These are phyloP conservation scores for Trichoderma citrinoviride DNA, from an alignment of 2,329 filamentous ascomycete species.

Conservation along the genomic window DNA sequence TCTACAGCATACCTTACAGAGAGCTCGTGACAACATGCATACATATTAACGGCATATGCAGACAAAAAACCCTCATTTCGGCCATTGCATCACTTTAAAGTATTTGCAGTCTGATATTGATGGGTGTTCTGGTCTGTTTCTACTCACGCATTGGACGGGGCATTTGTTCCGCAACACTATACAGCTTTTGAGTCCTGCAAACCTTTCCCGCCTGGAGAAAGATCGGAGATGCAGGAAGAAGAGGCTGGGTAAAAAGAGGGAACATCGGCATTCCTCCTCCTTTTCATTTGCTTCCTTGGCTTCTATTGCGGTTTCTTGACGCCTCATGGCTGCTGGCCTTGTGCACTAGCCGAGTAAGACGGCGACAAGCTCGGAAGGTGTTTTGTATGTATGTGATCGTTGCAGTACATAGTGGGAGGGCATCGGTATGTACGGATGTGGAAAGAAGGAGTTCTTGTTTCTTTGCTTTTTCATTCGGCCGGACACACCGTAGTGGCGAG, in stretches of 20 bases:
- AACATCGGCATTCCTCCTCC: neutral
- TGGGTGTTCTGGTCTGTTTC: neutral
- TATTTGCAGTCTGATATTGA: too few species aligned
- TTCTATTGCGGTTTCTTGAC: neutral
- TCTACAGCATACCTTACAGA: neutral
- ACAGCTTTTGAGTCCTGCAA: too few species aligned
- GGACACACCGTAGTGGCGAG: too few species aligned
- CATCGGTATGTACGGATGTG: too few species aligned
- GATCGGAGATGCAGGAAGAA: neutral
- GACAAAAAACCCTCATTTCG: too few species aligned
- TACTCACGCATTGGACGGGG: neutral
- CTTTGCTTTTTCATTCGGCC: too few species aligned
- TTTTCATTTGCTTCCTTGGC: neutral
- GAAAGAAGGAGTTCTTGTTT: too few species aligned
- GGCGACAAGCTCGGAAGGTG: slow-evolving; percentile 9
- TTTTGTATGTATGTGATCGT: neutral
- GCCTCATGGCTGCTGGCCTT: neutral
- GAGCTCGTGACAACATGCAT: neutral
- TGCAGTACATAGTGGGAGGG: neutral
- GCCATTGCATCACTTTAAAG: too few species aligned
- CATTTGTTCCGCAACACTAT: neutral
- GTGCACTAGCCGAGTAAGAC: neutral
- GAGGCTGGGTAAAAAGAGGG: neutral
- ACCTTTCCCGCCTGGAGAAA: neutral
- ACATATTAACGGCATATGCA: too few species aligned